Evolutionary conservation across 352 stramenopile species (phyloP).

Genomic region (Plasmopara muralis): DNA sequence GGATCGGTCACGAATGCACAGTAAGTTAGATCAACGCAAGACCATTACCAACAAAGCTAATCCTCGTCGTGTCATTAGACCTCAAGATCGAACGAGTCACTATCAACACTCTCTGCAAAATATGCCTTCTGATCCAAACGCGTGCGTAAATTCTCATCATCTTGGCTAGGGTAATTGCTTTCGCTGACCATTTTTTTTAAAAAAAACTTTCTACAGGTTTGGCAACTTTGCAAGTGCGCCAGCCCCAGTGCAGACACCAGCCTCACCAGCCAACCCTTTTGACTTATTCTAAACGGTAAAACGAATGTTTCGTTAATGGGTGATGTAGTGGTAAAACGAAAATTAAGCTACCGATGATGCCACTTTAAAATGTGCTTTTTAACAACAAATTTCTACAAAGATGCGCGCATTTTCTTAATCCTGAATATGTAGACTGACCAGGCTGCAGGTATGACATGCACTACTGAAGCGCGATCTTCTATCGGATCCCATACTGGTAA

Average conservation of each 20-base stretch:
- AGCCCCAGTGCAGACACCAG: conserved; percentile 23
- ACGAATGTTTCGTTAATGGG: no score
- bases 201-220: conserved; percentile 27
- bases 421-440: no score
- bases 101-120: conserved; percentile 34
- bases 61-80: conserved; percentile 4
- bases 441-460: no score
- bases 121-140: conserved; percentile 26
- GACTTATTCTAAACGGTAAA: conserved; percentile 69
- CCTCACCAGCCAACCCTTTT: conserved; percentile 64
- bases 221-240: conserved; percentile 41
- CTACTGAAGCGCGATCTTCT: no score
- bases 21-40: conserved; percentile 11
- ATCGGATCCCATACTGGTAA: no score
- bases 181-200: conserved; percentile 6
- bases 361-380: no score
- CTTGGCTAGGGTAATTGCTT: background rate
- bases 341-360: no score
- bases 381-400: no score
- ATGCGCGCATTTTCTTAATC: no score
- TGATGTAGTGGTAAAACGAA: no score
- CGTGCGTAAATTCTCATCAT: conserved; percentile 27
- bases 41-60: conserved; percentile 6
- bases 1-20: conserved; percentile 36
- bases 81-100: conserved; percentile 15